Base-by-base conservation (phyloP, 2,329 filamentous ascomycete genomes). In the Penicillium sp. region DNA sequence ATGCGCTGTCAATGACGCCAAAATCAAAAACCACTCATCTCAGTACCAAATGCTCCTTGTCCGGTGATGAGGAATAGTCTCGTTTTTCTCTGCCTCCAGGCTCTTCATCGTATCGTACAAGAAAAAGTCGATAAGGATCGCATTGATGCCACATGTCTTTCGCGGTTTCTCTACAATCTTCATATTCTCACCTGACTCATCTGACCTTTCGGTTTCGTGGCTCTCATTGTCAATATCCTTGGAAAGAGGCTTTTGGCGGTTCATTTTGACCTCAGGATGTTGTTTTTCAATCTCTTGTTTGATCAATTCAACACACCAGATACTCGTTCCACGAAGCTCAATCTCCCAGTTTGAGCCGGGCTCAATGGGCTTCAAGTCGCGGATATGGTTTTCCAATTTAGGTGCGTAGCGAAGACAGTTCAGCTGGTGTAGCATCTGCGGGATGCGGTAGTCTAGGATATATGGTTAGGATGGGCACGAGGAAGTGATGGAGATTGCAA, bases 31-130 rank as follows among this genome's bases (percentile, higher is more conserved):
- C 11, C 16, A n/a, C 17, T 17, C 40, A 12, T 37, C 26, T 74
- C 65, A 97, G 73, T 97, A 97, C 92, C 92, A 97, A 59, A 97
- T 96, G 69, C 91, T 95, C 70, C 92, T 84, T 41, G 92, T 96
- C 61, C 92, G 82, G 75, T 97, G 92, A 75, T 96, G 91, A 5
- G 90, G 90, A 58, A 91, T 83, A 33, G 70, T 70, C 58, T 77
- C 78, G 58, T 70, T 64, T 73, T 50, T 85, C 79, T 61, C 79
- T 72, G 76, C 78, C 73, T 97, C 93, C 69, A 89, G 73, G 68
- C 91, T 88, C 73, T 97, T 99, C 77, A 94, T 91, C 17, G 88
- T 86, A 75, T 99, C 94, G 70, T 99, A 99, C 53, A 99, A 78
- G 73, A 97, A 96, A 75, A 97, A 99, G 74, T 99, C 94, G 60